These are phyloP conservation scores for Ramularia endophylla DNA, from an alignment of 2,329 filamentous ascomycete species.

Conservation along the genomic window DNA sequence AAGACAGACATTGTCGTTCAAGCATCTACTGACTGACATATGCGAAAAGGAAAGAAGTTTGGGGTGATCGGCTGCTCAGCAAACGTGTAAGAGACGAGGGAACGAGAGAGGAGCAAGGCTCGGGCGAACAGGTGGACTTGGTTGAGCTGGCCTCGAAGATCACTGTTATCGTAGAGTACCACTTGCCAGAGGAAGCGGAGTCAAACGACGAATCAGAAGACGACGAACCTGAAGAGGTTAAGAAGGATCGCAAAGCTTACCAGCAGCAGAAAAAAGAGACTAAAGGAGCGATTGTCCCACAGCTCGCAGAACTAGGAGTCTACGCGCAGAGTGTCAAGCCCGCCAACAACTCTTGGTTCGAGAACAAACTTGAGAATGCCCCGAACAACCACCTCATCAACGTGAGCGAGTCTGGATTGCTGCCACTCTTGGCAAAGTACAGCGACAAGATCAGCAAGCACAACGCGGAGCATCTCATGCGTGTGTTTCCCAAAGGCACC, in stretches of 20 bases:
- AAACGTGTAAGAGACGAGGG: constrained; percentile 53
- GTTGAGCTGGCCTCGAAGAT: constrained; percentile 58
- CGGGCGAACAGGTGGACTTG: constrained; percentile 52
- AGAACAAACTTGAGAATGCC: constrained; percentile 41
- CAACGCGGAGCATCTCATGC: constrained; percentile 63
- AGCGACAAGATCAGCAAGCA: constrained; percentile 50
- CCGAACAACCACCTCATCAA: constrained; percentile 65
- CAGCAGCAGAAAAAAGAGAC: constrained; percentile 48
- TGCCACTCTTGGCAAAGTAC: constrained; percentile 44
- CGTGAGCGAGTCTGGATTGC: constrained; percentile 58
- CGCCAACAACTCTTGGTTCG: constrained; percentile 59
- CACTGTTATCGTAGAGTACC: constrained; percentile 62
- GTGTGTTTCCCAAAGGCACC: constrained; percentile 63
- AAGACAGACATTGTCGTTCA: no score
- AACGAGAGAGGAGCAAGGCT: constrained; percentile 48
- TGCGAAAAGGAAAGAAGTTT: constrained; percentile 43
- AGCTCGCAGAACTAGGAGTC: constrained; percentile 59
- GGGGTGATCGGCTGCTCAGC: constrained; percentile 55
- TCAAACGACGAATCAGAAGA: constrained; percentile 34
- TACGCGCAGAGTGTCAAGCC: constrained; percentile 68
- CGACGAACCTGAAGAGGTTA: constrained; percentile 29
- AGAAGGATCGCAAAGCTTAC: constrained; percentile 50
- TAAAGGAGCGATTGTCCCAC: constrained; percentile 52
- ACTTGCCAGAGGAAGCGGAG: constrained; percentile 49
- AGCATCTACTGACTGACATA: no score